Evolutionary conservation across 495 filamentous ascomycete species (phyloP), one percentile per base, ranked within the genome.

Genomic region (Penicillium malachiteum): DNA sequence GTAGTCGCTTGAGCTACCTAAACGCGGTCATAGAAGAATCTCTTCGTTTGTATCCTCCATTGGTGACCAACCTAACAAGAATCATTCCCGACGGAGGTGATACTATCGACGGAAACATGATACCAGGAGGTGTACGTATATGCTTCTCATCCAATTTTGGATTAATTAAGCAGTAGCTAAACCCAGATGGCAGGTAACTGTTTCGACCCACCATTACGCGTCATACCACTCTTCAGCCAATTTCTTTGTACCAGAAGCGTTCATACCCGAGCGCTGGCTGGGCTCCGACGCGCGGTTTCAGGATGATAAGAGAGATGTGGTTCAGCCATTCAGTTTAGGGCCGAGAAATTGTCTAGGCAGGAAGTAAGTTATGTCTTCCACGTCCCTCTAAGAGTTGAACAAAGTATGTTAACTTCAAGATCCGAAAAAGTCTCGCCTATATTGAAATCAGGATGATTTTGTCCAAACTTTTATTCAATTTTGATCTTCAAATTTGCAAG

Each of bases 361-460:
- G 16, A 54, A 53, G 50, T 45, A 38, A 17, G 51, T 68, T 26
- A 26, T 26, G 14, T 26, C 10, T 9, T 35, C 21, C 17, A 38
- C 42, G 26, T 7, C 7, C 31, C 39, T 38, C n/a, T n/a, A n/a
- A n/a, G 16, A 38, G n/a, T 14, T 34, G 21, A 26, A 6, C 26
- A n/a, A 4, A 35, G n/a, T 54, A 11, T 30, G 38, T 40, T 35
- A 40, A 43, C 37, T 26, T 10, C 37, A n/a, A n/a, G n/a, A 54
- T 13, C 13, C n/a, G n/a, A n/a, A n/a, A n/a, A 45, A 54, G 34
- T 16, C 8, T 33, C 42, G 83, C 82, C 3, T 79, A 78, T 54
- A 72, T 70, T 9, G 81, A 85, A 57, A 77, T 82, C 64, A 68
- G 79, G 5, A 62, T 84, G 3, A 72, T 81, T 9, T 52, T 83